These are phyloP conservation scores for Wickerhamiella allomyrinae DNA, from an alignment of 805 yeast species.

Conservation along the genomic window DNA sequence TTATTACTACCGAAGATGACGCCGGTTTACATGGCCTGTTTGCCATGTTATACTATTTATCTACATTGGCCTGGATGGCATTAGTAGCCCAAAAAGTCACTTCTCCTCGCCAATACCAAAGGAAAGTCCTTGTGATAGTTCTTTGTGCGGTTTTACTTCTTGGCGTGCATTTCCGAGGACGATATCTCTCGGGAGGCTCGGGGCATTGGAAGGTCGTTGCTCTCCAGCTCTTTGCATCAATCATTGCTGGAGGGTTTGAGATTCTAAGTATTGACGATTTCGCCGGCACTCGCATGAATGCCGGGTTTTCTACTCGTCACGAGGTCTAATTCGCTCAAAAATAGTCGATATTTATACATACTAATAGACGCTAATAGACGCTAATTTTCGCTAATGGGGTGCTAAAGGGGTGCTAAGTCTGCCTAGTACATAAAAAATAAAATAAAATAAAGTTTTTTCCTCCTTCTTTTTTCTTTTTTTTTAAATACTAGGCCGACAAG, in stretches of 20 bases:
- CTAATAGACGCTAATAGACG: too few species aligned
- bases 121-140: background rate
- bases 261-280: slow-evolving; percentile 6
- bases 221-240: slow-evolving; percentile 4
- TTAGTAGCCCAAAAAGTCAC: background rate
- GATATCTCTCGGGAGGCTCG: slow-evolving; percentile 7
- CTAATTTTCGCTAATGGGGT: too few species aligned
- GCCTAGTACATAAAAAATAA: too few species aligned
- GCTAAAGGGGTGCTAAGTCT: too few species aligned
- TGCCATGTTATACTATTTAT: slow-evolving; percentile 8
- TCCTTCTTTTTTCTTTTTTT: too few species aligned
- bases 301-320: background rate
- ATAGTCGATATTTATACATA: background rate
- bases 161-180: slow-evolving; percentile 9
- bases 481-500: too few species aligned
- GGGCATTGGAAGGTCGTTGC: slow-evolving; percentile 7
- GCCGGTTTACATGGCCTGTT: slow-evolving; percentile 11
- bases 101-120: background rate
- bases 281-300: background rate
- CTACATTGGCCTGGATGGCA: slow-evolving; percentile 12
- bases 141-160: slow-evolving; percentile 4
- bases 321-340: background rate
- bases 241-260: slow-evolving; percentile 5
- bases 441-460: too few species aligned
- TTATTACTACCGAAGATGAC: slow-evolving; percentile 51